Evolutionary conservation across 352 stramenopile genomes (phyloP), one percentile per base, ranked within the genome.

Genomic region (Pythium diclinum): DNA sequence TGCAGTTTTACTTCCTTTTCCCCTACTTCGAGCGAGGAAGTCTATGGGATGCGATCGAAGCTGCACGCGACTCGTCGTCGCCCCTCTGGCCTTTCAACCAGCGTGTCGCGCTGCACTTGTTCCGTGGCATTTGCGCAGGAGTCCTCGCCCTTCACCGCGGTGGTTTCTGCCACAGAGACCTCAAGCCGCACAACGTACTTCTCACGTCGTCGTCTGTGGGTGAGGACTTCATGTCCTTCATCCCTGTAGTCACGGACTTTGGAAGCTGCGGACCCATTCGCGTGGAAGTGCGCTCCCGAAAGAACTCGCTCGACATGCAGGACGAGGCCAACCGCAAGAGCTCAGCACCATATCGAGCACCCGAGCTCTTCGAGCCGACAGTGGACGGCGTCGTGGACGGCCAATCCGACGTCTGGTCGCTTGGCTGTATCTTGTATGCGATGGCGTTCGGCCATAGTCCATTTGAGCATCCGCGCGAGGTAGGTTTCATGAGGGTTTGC

Each of bases 151-250:
- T 96, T 14, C 88, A 96, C 40, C 79, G 78, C 10, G 84, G 76
- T 0, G 88, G 87, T 3, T 95, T 92, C 59, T 93, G 84, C 52
- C 88, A 96, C 59, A 78, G 87, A 17, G 87, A 95, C 59, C 77
- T 96, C 32, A 95, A 93, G 69, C 85, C 85, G 13, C 87, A 95
- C 61, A 95, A 95, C 42, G 71, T 96, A 1, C 59, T 96, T 57
- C 64, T 96, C 13, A 87, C 79, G 3, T 36, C 49, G 28, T 89
- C 81, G 28, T 83, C 77, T 23, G 80, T 79, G 0, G 75, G 67
- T 60, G 81, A 87, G 52, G 80, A 91, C 54, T 84, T 83, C 6
- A 67, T 92, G n/a, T 73, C 83, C 13, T 90, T 84, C 34, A 87
- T 90, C 48, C 85, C 88, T 3, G 77, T 96, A 16, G 73, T 96